Evolutionary conservation across 2,329 filamentous ascomycete species (phyloP), one percentile per base, ranked within the genome.

Genomic region (Penicillium sclerotigenum): DNA sequence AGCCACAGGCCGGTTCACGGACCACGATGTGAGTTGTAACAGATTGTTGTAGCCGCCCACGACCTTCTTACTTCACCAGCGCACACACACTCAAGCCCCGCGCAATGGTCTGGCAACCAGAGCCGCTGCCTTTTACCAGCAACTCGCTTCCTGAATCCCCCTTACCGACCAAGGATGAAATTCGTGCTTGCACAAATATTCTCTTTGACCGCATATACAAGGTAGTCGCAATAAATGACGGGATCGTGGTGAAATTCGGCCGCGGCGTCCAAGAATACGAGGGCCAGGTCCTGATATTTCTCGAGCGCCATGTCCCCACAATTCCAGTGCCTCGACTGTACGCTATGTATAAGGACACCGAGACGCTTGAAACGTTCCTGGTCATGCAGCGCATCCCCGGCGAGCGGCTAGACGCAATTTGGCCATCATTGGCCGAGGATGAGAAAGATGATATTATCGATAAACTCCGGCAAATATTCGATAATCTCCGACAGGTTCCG

Each of bases 301-400:
- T 70, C 33, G 66, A 71, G 52, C 64, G 61, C 53, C 49, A 71
- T 20, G 60, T 68, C 45, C 65, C 67, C 29, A 47, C 58, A 49
- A 48, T 70, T 50, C 62, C 64, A 2, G 68, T 65, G 24, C 69
- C 68, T 52, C 65, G 67, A 58, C 60, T 71, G 26, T 69, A 70
- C 54, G 63, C 65, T 20, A 71, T 71, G 65, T 69, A 66, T 45
- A 29, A 64, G 40, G 63, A 67, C 41, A 50, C 51, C 36, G 41
- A 65, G 5, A 24, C 66, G 47, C 50, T 66, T 26, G n/a, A n/a
- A n/a, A n/a, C n/a, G n/a, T 67, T 68, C 54, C 34, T 68, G 18
- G 41, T 69, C 47, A 70, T 71, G 67, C 64, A 70, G 54, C 64
- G 64, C 51, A 43, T 56, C 42, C 64, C 63, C 14, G 54, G 68